Conservation (phyloP, 495 filamentous ascomycete species). For the Podospora anserina region DNA sequence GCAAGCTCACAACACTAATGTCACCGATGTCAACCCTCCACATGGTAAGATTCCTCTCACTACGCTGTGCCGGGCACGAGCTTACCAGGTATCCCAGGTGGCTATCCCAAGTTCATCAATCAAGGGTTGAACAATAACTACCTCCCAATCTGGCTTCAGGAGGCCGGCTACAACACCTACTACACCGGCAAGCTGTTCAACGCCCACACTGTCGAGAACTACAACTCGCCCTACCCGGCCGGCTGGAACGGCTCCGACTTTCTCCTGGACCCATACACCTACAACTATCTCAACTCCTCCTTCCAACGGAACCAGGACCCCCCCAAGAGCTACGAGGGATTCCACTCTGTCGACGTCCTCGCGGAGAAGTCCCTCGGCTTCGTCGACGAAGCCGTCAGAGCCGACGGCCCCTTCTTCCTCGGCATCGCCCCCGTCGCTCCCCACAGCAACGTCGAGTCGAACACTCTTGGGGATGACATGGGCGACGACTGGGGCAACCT, state of each 20-base stretch:
- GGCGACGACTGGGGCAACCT: slow-evolving; percentile 3
- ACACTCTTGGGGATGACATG: neutral
- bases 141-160: slow-evolving; percentile 66
- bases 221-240: slow-evolving; percentile 52
- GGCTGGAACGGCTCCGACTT: slow-evolving; percentile 64
- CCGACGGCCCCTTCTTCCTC: slow-evolving; percentile 60
- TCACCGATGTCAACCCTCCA: slow-evolving; percentile 65
- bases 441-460: slow-evolving; percentile 52
- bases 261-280: slow-evolving; percentile 68
- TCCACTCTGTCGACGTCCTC: slow-evolving; percentile 61
- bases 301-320: slow-evolving; percentile 62
- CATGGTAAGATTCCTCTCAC: slow-evolving; percentile 41
- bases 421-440: slow-evolving; percentile 64
- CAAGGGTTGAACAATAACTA: slow-evolving; percentile 65
- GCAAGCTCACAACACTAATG: slow-evolving; percentile 70
- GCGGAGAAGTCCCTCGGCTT: slow-evolving; percentile 60
- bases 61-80: neutral
- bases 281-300: slow-evolving; percentile 64
- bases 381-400: slow-evolving; percentile 56
- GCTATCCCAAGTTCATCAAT: slow-evolving; percentile 66
- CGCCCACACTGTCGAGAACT: slow-evolving; percentile 56
- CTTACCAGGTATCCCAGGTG: slow-evolving; percentile 42
- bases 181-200: slow-evolving; percentile 76
- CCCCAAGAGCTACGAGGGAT: slow-evolving; percentile 55
- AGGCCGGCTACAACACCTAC: slow-evolving; percentile 68